These are phyloP conservation scores for Gossypium mustelinum DNA, from an alignment of 345 rosid species.

Conservation along the genomic window DNA sequence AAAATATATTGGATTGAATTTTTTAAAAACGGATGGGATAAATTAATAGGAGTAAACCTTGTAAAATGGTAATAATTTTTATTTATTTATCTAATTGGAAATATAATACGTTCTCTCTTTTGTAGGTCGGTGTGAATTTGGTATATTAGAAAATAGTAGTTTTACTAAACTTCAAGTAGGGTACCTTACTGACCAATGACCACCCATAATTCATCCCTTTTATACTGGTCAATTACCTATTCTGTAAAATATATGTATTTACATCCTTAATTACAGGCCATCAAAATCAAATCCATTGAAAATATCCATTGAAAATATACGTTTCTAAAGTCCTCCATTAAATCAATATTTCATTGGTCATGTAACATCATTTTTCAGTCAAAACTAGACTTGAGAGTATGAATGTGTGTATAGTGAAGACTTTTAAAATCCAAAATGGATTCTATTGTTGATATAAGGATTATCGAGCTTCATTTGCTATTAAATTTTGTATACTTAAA, in stretches of 20 bases:
- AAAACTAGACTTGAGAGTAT: too few species aligned
- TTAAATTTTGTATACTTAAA: too few species aligned
- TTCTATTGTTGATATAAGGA: too few species aligned
- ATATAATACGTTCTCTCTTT: neutral
- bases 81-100: neutral
- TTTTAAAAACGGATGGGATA: too few species aligned
- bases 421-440: too few species aligned
- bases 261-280: neutral
- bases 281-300: neutral
- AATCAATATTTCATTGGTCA: too few species aligned
- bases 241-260: neutral
- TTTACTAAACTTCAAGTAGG: neutral
- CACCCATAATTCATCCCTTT: neutral
- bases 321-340: too few species aligned
- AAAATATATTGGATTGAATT: too few species aligned
- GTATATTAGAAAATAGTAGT: neutral
- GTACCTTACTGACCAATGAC: neutral
- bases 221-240: neutral
- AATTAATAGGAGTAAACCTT: too few species aligned
- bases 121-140: conserved; percentile 1
- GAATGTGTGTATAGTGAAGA: too few species aligned
- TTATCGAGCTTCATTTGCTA: too few species aligned
- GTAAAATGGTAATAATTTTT: neutral
- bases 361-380: too few species aligned
- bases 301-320: neutral